Conservation (phyloP, 2,329 filamentous ascomycete genomes). For the Fulvia fulva region DNA sequence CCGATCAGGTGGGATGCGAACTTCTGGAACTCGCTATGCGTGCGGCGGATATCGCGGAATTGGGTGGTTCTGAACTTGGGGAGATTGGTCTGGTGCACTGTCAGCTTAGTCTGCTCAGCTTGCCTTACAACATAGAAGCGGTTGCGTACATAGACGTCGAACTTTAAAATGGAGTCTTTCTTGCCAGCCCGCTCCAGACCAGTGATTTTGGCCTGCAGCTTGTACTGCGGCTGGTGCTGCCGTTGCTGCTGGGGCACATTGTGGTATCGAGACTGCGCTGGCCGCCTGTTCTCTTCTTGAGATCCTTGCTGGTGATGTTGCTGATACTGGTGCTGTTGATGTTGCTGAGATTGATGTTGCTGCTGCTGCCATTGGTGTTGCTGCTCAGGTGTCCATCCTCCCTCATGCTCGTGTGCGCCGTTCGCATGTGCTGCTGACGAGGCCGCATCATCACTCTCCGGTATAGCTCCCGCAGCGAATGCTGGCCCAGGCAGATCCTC, state of each 20-base stretch:
- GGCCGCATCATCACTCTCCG: slow-evolving; percentile 7
- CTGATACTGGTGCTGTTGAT: slow-evolving; percentile 34
- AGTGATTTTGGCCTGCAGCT: slow-evolving; percentile 91
- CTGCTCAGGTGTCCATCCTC: slow-evolving; percentile 31
- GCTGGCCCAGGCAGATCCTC: slow-evolving; percentile 30
- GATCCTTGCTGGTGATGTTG: slow-evolving; percentile 19
- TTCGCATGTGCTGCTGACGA: slow-evolving; percentile 4
- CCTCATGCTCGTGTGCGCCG: slow-evolving; percentile 14
- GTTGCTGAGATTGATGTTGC: slow-evolving; percentile 36
- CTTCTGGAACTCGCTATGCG: slow-evolving; percentile 94
- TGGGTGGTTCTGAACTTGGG: slow-evolving; percentile 96
- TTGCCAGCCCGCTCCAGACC: slow-evolving; percentile 87
- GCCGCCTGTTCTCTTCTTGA: slow-evolving; percentile 28
- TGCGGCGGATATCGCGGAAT: slow-evolving; percentile 92
- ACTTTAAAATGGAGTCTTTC: slow-evolving; percentile 90
- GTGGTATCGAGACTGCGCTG: slow-evolving; percentile 31
- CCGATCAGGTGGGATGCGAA: slow-evolving; percentile 95
- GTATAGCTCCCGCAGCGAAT: slow-evolving; percentile 6
- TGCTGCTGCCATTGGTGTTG: slow-evolving; percentile 35
- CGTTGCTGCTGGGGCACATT: slow-evolving; percentile 31
- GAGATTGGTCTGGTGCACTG: slow-evolving; percentile 77
- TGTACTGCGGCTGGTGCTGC: slow-evolving; percentile 44
- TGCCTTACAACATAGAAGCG: slow-evolving; percentile 3
- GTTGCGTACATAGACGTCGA: slow-evolving; percentile 84
- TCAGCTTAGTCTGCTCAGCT: background rate